phyloP scores from a whole-genome alignment of 352 stramenopile species.

The Phytopythium boreale region DNA sequence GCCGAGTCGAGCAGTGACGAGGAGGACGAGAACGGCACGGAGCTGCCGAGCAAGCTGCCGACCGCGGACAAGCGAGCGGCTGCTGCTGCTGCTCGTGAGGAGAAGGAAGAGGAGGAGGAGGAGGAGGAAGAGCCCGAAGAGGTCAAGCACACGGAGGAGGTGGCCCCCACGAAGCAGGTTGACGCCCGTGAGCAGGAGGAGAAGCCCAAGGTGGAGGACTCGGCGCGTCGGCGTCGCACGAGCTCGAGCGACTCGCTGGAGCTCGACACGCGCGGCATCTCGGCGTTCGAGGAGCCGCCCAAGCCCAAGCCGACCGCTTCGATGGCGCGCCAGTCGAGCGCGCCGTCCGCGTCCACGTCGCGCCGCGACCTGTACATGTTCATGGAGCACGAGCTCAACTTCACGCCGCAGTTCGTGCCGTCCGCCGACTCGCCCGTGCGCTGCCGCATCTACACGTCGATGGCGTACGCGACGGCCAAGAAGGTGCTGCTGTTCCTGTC shows the following conservation, averaged over 20 bases:
- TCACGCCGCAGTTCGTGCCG: slow-evolving; percentile 81
- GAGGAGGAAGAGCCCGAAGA: slow-evolving; percentile 14
- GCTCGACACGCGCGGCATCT: slow-evolving; percentile 77
- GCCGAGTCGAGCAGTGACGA: slow-evolving; percentile 84
- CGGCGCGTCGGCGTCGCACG: slow-evolving; percentile 44
- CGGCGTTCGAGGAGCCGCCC: slow-evolving; percentile 58
- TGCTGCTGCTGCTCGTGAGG: background rate
- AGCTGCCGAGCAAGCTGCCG: slow-evolving; percentile 55
- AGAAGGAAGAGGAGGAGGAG: slow-evolving; percentile 17
- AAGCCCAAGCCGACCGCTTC: slow-evolving; percentile 30
- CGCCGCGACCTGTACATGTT: slow-evolving; percentile 87
- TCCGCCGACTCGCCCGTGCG: slow-evolving; percentile 84
- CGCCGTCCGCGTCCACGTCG: slow-evolving; percentile 38
- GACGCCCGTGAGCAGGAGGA: slow-evolving; percentile 29
- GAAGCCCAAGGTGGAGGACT: slow-evolving; percentile 37
- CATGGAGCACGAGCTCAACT: slow-evolving; percentile 84
- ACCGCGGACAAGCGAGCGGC: slow-evolving; percentile 20
- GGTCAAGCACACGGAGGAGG: background rate
- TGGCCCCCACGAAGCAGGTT: slow-evolving; percentile 19
- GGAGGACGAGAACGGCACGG: slow-evolving; percentile 43
- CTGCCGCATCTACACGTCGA: slow-evolving; percentile 86
- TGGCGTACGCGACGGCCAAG: slow-evolving; percentile 85
- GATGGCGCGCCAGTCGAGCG: slow-evolving; percentile 18
- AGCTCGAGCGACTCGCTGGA: slow-evolving; percentile 80
- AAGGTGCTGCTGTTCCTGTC: slow-evolving; percentile 86